Conservation (phyloP, 2,329 filamentous ascomycete species). For the Beauveria medogensis region DNA sequence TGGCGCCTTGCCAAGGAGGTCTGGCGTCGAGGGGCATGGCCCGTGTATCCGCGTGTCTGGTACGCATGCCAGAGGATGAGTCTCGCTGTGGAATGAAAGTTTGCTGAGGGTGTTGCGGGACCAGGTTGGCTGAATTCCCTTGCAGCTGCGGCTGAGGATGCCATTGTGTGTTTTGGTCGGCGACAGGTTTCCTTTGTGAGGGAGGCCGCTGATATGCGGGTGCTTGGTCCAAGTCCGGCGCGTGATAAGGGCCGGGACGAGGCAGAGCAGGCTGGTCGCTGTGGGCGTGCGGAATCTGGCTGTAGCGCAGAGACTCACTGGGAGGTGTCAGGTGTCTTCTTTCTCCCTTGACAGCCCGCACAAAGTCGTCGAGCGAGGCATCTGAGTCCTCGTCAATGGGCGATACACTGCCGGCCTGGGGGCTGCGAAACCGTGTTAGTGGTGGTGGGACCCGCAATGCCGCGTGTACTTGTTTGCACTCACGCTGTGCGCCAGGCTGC, state of each 20-base stretch:
- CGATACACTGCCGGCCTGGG: slow-evolving; percentile 35
- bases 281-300: neutral
- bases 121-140: neutral
- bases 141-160: neutral
- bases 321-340: neutral
- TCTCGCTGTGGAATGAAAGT: neutral
- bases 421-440: slow-evolving; percentile 17
- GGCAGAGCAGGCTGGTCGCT: neutral
- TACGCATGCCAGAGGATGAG: slow-evolving; percentile 25
- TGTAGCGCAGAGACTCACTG: neutral
- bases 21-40: slow-evolving; percentile 33
- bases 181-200: neutral
- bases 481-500: slow-evolving; percentile 30
- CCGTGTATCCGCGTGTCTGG: slow-evolving; percentile 27
- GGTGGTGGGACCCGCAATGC: slow-evolving; percentile 8
- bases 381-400: slow-evolving; percentile 42
- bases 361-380: neutral
- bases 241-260: neutral
- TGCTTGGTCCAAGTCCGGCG: neutral
- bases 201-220: neutral
- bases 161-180: neutral
- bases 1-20: slow-evolving; percentile 65
- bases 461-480: slow-evolving; percentile 21
- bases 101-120: slow-evolving; percentile 8
- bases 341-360: slow-evolving; percentile 5